These are phyloP conservation scores for Penicillium angulare DNA, from an alignment of 495 filamentous ascomycete genomes.

Conservation along the genomic window DNA sequence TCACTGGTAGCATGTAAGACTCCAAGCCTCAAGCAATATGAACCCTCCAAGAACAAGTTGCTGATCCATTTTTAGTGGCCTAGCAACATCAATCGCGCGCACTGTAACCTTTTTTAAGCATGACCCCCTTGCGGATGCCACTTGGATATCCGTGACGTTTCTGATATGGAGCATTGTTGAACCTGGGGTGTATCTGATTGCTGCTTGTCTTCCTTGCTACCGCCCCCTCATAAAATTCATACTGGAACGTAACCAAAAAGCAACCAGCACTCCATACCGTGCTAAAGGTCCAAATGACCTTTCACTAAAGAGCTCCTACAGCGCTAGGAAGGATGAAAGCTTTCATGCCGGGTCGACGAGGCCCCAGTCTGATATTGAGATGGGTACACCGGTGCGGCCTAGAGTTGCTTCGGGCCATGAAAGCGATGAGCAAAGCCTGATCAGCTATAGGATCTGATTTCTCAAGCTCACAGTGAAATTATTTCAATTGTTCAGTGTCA, in stretches of 20 bases:
- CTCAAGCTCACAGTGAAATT: not conserved
- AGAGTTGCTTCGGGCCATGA: not conserved
- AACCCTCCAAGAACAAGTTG: not conserved
- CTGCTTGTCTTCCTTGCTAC: not conserved
- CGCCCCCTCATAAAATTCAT: not conserved
- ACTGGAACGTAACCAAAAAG: not conserved
- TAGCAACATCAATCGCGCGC: not conserved
- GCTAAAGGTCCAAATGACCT: not conserved
- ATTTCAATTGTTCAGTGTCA: not conserved
- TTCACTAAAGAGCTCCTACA: not conserved
- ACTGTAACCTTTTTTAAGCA: not conserved
- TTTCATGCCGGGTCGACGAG: not conserved
- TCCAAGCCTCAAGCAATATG: not conserved
- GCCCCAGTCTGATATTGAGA: not conserved
- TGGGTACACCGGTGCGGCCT: not conserved
- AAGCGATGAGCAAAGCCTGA: not conserved
- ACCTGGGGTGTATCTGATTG: not conserved
- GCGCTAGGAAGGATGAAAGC: not conserved
- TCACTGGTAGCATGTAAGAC: not conserved
- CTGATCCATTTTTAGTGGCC: not conserved
- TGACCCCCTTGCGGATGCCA: not conserved
- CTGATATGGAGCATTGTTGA: not conserved
- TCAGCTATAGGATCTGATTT: not conserved
- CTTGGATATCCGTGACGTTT: not conserved
- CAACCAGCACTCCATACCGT: not conserved